Conservation (phyloP, 768 basidiomycete species). For the Mycena crocata region DNA sequence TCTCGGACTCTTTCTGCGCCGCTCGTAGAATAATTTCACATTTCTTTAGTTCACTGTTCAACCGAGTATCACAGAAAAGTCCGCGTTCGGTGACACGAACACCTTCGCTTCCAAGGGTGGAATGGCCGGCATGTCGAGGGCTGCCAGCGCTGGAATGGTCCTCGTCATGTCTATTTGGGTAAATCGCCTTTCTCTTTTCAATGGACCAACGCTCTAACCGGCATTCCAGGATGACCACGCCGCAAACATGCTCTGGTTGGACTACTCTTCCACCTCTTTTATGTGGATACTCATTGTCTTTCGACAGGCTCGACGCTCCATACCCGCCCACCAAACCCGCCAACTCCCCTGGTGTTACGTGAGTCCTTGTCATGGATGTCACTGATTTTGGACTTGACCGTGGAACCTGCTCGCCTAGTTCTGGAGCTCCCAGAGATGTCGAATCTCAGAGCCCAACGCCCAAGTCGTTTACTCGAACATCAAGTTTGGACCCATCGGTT, state of each 20-base stretch:
- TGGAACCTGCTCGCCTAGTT: conserved; percentile 48
- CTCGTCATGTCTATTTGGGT: conserved; percentile 24
- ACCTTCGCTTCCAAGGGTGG: conserved; percentile 49
- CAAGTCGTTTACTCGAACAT: conserved; percentile 23
- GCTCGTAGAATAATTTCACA: conserved; percentile 41
- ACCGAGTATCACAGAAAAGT: conserved; percentile 33
- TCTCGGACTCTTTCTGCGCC: conserved; percentile 55
- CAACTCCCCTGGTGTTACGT: conserved; percentile 26
- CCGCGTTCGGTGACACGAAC: conserved; percentile 52
- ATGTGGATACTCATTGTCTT: conserved; percentile 12
- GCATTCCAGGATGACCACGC: conserved; percentile 21
- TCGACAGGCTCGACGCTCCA: conserved; percentile 20
- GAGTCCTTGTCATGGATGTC: conserved; percentile 4
- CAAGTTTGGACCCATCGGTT: conserved; percentile 22
- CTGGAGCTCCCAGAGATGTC: conserved; percentile 9
- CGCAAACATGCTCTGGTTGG: conserved; percentile 20
- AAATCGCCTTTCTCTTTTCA: conserved; percentile 22
- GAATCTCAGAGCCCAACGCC: conserved; percentile 16
- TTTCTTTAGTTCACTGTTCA: background rate
- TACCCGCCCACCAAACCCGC: conserved; percentile 25
- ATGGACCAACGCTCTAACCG: conserved; percentile 13
- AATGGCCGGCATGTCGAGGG: conserved; percentile 32
- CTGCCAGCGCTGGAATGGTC: conserved; percentile 24
- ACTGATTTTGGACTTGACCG: conserved; percentile 2
- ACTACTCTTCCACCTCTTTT: background rate